Evolutionary conservation across 2,329 filamentous ascomycete genomes (phyloP).

Genomic region (Colletotrichum tabaci): DNA sequence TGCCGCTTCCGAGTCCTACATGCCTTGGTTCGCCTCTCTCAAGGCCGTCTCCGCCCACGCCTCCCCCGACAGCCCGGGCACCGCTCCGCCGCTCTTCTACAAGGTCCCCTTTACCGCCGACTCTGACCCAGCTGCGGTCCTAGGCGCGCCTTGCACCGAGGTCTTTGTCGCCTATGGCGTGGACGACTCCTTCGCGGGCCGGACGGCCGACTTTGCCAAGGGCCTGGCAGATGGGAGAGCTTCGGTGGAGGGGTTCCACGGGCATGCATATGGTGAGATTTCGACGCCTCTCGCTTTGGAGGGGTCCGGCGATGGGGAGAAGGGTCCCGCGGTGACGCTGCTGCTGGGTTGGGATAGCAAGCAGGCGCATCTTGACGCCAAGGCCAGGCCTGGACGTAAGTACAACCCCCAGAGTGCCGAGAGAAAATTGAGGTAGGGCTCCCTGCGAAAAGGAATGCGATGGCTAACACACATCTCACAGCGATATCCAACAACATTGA

Average conservation of each 20-base stretch:
- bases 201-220: conserved; percentile 47
- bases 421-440: neutral
- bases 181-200: conserved; percentile 45
- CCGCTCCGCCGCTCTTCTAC: conserved; percentile 45
- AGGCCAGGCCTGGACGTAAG: conserved; percentile 46
- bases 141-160: conserved; percentile 57
- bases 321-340: conserved; percentile 51
- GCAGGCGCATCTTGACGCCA: conserved; percentile 53
- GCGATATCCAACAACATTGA: conserved; percentile 55
- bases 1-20: conserved; percentile 57
- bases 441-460: no score
- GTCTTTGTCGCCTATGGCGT: conserved; percentile 54
- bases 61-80: conserved; percentile 20
- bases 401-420: conserved; percentile 5
- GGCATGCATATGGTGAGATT: conserved; percentile 52
- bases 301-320: conserved; percentile 44
- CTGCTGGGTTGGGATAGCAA: conserved; percentile 58
- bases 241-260: conserved; percentile 50
- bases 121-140: conserved; percentile 45
- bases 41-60: conserved; percentile 47
- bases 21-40: conserved; percentile 57
- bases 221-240: conserved; percentile 47
- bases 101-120: conserved; percentile 35
- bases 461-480: conserved; percentile 36
- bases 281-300: conserved; percentile 48